Base-by-base conservation (phyloP, 352 stramenopile species). In the Globisporangium iwayamae region DNA sequence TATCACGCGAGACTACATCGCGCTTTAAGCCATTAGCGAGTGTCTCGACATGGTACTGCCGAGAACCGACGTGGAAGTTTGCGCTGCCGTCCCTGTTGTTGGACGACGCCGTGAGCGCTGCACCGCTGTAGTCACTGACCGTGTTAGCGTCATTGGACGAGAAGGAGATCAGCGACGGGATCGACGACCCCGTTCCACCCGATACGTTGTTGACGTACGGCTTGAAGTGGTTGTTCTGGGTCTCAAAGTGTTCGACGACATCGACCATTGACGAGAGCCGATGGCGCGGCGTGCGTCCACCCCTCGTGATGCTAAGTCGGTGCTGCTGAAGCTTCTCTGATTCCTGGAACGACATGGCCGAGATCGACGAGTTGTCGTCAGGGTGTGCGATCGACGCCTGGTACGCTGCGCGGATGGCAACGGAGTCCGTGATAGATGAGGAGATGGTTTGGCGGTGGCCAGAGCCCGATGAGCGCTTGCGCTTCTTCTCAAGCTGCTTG, bases 261-360 rank as follows among this genome's bases (percentile, higher is more conserved):
- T 88, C 79, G 5, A 90, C 66, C 78, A 87, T 76, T 22, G 76
- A 83, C 47, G 68, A 52, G 18, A 55, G 62, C n/a, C 54, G 47
- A 28, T 56, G 45, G 14, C 46, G 62, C 2, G 55, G 46, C 25
- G 62, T 63, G n/a, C 48, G 47, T 4, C 56, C 46, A 14, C 46
- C 52, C 4, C n/a, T 62, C 36, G 63, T 80, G 34, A 92, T 62
- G 52, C 76, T 87, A 22, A 92, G 56, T 13, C 80, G 77, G 55
- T 87, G 78, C 47, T 82, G 79, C 66, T 87, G 78, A 41, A 80
- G 73, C 58, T 90, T 90, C 43, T 91, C 81, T 2, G 83, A 93
- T 48, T 91, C 83, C 2, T 74, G 70, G 0, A 82, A 89, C n/a
- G 81, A 91, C 2, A 86, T 58, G 14, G 74, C 77, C 0, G 83